A percentile compares a stretch with the other conserved stretches of the same genome.
Conservation (phyloP, 768 basidiomycete species). For the Royoungia palumana region DNA sequence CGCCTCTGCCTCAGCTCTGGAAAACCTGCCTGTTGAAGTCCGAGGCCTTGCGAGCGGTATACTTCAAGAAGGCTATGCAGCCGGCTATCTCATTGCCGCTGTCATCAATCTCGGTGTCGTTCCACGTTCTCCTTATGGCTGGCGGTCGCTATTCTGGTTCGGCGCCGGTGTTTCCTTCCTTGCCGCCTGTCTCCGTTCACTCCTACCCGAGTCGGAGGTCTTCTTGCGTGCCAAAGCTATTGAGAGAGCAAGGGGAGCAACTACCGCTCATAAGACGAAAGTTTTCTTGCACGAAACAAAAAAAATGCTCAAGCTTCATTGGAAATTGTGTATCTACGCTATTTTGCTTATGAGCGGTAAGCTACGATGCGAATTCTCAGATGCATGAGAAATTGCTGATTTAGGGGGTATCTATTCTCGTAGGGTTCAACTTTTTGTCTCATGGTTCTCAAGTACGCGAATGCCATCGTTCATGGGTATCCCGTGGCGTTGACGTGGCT, state of each 20-base stretch:
- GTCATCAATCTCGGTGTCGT: conserved; percentile 73
- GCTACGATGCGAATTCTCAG: neutral
- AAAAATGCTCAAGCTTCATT: conserved; percentile 77
- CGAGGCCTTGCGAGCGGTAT: conserved; percentile 85
- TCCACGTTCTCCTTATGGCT: conserved; percentile 35
- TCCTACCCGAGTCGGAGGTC: conserved; percentile 74
- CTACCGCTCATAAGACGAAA: conserved; percentile 51
- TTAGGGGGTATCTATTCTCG: neutral
- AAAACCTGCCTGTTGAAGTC: conserved; percentile 82
- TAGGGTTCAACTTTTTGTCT: conserved; percentile 74
- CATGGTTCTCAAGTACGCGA: conserved; percentile 60
- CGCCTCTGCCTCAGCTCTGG: conserved; percentile 76
- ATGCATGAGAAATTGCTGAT: neutral
- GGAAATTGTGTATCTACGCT: conserved; percentile 80
- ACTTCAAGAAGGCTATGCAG: conserved; percentile 86
- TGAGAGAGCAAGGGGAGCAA: conserved; percentile 41
- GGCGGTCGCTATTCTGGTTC: conserved; percentile 84
- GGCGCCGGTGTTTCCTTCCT: conserved; percentile 66
- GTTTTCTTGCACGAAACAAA: conserved; percentile 71
- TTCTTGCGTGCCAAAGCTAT: conserved; percentile 65
- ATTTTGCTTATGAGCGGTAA: conserved; percentile 71
- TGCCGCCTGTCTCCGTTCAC: conserved; percentile 60
- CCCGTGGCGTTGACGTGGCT: neutral
- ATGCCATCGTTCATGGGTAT: neutral
- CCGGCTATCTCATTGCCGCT: conserved; percentile 82